Conservation (phyloP, 805 yeast species). For the Cyberlindnera galapagoensis region DNA sequence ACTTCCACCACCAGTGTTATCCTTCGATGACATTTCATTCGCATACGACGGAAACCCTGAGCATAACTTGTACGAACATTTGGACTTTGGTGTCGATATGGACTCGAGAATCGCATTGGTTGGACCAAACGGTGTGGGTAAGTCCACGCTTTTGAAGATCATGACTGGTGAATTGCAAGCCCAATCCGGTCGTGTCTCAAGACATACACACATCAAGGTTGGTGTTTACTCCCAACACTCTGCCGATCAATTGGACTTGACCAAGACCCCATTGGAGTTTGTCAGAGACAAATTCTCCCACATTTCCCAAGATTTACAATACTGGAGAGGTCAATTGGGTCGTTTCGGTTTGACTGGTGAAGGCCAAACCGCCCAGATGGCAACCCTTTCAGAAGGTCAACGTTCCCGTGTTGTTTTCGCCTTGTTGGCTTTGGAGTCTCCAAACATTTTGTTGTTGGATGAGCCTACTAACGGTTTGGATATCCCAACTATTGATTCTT, state of each 20-base stretch:
- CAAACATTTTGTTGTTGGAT: conserved; percentile 90
- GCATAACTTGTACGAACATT: conserved; percentile 81
- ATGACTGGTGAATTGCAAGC: conserved; percentile 94
- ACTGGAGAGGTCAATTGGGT: conserved; percentile 97
- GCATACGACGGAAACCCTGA: conserved; percentile 79
- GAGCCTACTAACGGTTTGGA: conserved; percentile 99
- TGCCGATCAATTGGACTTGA: conserved; percentile 93
- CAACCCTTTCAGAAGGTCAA: conserved; percentile 97
- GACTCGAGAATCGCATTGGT: conserved; percentile 97
- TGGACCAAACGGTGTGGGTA: conserved; percentile 99
- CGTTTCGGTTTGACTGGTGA: conserved; percentile 98
- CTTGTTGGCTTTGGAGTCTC: conserved; percentile 87
- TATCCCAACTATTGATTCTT: conserved; percentile 95
- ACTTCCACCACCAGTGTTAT: conserved; percentile 97
- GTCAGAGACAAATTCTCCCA: conserved; percentile 89
- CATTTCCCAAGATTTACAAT: conserved; percentile 96
- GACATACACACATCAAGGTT: conserved; percentile 95
- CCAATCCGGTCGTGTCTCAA: conserved; percentile 91
- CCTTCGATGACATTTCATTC: conserved; percentile 92
- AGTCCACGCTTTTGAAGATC: conserved; percentile 88
- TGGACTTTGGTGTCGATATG: conserved; percentile 98
- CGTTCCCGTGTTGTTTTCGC: conserved; percentile 99
- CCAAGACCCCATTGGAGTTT: conserved; percentile 92
- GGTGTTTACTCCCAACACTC: conserved; percentile 99
- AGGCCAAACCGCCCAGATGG: conserved; percentile 98